Evolutionary conservation across 2,329 filamentous ascomycete genomes (phyloP), one percentile per base, ranked within the genome.

Genomic region (Fusarium agapanthi): DNA sequence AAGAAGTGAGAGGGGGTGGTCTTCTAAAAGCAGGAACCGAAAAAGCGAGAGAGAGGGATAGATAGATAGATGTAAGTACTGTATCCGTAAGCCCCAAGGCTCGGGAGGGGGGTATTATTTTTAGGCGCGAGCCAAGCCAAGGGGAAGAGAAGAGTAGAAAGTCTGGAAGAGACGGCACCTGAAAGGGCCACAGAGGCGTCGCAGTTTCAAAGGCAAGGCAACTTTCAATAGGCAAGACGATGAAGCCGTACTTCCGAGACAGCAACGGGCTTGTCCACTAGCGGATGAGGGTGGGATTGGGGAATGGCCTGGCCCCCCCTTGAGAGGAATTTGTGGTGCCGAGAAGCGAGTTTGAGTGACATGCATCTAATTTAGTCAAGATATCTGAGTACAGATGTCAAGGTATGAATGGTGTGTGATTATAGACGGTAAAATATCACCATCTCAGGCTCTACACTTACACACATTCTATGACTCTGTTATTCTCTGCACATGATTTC

Each of bases 181-280:
- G 24, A 20, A 51, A 24, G 48, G n/a, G 48, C 30, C 48, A 30
- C 45, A 48, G 37, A 50, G 50, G 53, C 50, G 50, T 34, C 50
- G 45, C 44, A 43, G 62, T 65, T 65, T 62, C 32, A 65, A 57
- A 51, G 48, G 47, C 47, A 34, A 48, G 47, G 48, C 45, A 24
- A 24, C 37, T 45, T 63, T 66, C 65, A 51, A 69, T 69, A 65
- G 50, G 57, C 44, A 67, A 54, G 48, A 51, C 55, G 57, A 59
- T 61, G 75, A 75, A 76, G 75, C 75, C 75, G 75, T 67, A 75
- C 73, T 77, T 77, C 75, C 75, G 75, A 77, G 74, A 77, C 75
- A 76, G 69, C 41, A 71, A 62, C 32, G 44, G 41, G 64, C 61
- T 67, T 71, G 51, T 58, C 66, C 71, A 71, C 70, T 73, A 73